A percentile compares a stretch with the other conserved stretches of the same genome.
Evolutionary conservation across 2,329 filamentous ascomycete genomes (phyloP).

Genomic region (Phoma sp.): DNA sequence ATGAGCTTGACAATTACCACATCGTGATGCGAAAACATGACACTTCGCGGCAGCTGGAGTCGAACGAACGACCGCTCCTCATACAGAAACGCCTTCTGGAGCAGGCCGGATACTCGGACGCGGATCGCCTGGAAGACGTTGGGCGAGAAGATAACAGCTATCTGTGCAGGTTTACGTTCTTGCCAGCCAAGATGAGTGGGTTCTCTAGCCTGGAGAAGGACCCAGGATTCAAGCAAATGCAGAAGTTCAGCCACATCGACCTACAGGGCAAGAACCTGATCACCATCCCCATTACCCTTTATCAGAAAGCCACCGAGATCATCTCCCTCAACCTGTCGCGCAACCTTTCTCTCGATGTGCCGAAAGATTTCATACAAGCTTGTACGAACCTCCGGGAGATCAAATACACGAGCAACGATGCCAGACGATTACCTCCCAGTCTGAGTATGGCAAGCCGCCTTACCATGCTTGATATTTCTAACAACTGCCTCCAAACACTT

Average conservation of each 20-base stretch:
- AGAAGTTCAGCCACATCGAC: conserved; percentile 94
- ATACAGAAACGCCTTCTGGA: conserved; percentile 92
- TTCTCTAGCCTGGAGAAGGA: conserved; percentile 75
- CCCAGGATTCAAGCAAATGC: conserved; percentile 78
- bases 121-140: conserved; percentile 88
- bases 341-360: conserved; percentile 89
- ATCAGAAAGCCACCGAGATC: conserved; percentile 89
- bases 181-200: conserved; percentile 86
- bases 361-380: conserved; percentile 93
- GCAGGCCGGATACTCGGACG: conserved; percentile 87
- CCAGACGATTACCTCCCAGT: conserved; percentile 82
- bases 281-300: conserved; percentile 92
- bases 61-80: conserved; percentile 80
- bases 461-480: conserved; percentile 91
- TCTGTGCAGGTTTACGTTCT: conserved; percentile 92
- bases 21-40: conserved; percentile 95
- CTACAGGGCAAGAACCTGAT: conserved; percentile 87
- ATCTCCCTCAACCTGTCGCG: conserved; percentile 92
- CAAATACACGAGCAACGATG: conserved; percentile 94
- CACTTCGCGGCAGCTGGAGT: conserved; percentile 78
- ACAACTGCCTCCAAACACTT: conserved; percentile 87
- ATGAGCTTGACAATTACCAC: conserved; percentile 91
- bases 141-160: conserved; percentile 98
- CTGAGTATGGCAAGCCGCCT: conserved; percentile 80
- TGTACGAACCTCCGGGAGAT: conserved; percentile 92